Conservation (phyloP, 352 stramenopile genomes). For the Pythium plurisporium region DNA sequence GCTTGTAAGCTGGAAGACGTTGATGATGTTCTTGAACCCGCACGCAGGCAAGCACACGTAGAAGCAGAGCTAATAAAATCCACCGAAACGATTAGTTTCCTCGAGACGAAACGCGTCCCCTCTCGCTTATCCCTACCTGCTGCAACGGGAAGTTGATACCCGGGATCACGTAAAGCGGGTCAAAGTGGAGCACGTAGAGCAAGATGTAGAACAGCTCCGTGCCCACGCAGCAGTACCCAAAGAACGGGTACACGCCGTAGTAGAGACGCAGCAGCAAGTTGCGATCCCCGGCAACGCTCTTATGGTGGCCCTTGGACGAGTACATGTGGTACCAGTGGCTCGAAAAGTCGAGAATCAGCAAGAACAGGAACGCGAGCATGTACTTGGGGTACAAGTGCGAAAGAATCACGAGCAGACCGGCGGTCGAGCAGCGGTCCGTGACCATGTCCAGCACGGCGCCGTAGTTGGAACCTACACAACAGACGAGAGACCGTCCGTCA, state of each 20-base stretch:
- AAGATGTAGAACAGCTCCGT: slow-evolving; percentile 91
- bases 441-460: slow-evolving; percentile 98
- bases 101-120: background rate
- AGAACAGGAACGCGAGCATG: slow-evolving; percentile 76
- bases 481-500: background rate
- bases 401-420: slow-evolving; percentile 93
- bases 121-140: slow-evolving; percentile 30
- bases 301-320: slow-evolving; percentile 93
- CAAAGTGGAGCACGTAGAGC: slow-evolving; percentile 88
- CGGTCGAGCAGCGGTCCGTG: slow-evolving; percentile 95
- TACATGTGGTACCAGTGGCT: slow-evolving; percentile 99
- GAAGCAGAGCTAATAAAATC: slow-evolving; percentile 55
- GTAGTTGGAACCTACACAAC: slow-evolving; percentile 80
- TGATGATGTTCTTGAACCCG: slow-evolving; percentile 92
- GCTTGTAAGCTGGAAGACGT: slow-evolving; percentile 88
- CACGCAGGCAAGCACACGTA: slow-evolving; percentile 88
- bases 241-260: slow-evolving; percentile 91
- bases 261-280: slow-evolving; percentile 95
- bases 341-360: slow-evolving; percentile 95
- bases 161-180: slow-evolving; percentile 59
- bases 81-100: background rate
- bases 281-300: slow-evolving; percentile 86
- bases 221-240: slow-evolving; percentile 92
- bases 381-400: slow-evolving; percentile 88
- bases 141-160: slow-evolving; percentile 48